These are phyloP conservation scores for Penicillium sp. DNA, from an alignment of 2,329 filamentous ascomycete genomes.

Conservation along the genomic window DNA sequence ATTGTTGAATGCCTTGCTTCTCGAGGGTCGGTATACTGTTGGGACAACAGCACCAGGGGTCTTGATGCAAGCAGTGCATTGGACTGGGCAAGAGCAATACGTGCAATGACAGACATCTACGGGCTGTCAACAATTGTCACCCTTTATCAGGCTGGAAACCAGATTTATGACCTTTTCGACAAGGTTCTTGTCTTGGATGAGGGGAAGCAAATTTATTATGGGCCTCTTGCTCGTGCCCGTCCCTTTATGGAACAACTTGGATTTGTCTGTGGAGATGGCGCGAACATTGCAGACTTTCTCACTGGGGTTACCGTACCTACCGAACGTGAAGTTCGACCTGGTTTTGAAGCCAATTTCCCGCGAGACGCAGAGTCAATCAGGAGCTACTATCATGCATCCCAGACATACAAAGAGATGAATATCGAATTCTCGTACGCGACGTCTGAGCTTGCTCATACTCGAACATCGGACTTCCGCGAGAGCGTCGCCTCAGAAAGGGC, in stretches of 20 bases:
- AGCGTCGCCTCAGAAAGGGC: too few species aligned
- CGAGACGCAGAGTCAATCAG: too few species aligned
- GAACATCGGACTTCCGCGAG: too few species aligned
- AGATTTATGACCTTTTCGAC: conserved; percentile 72
- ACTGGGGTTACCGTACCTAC: too few species aligned
- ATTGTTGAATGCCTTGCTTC: conserved; percentile 68
- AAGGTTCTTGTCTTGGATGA: conserved; percentile 72
- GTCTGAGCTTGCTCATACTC: too few species aligned
- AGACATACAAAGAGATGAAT: too few species aligned
- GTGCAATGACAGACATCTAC: conserved; percentile 67
- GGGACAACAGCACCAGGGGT: conserved; percentile 71
- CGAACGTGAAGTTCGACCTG: too few species aligned
- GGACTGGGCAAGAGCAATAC: conserved; percentile 63
- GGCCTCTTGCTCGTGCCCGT: conserved; percentile 61
- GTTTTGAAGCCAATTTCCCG: too few species aligned
- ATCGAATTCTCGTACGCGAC: too few species aligned
- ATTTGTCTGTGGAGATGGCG: conserved; percentile 65
- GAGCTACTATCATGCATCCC: too few species aligned
- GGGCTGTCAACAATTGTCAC: conserved; percentile 67
- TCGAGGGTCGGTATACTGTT: conserved; percentile 64
- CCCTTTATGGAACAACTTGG: conserved; percentile 70
- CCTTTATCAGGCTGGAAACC: conserved; percentile 72
- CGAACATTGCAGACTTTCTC: conserved; percentile 69
- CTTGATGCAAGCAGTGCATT: conserved; percentile 69
- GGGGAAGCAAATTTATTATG: conserved; percentile 70